These are phyloP conservation scores for Sonneratia caseolaris DNA, from an alignment of 345 rosid species.

Conservation along the genomic window DNA sequence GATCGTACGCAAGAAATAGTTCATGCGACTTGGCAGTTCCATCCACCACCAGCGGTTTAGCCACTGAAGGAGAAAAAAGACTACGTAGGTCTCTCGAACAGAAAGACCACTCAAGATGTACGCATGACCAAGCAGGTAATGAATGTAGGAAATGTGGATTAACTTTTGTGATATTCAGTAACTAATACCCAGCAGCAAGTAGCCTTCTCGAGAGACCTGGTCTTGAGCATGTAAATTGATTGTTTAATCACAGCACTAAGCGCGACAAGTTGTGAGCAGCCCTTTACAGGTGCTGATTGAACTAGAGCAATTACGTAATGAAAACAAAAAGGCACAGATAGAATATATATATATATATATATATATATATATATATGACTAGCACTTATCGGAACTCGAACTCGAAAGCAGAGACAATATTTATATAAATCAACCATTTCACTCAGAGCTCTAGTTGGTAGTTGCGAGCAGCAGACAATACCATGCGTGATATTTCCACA, in stretches of 20 bases:
- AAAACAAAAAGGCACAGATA: neutral
- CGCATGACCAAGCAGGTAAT: neutral
- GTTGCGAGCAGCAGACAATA: neutral
- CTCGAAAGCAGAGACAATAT: too few relatives aligned
- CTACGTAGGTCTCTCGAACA: neutral
- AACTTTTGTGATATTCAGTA: neutral
- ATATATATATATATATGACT: too few relatives aligned
- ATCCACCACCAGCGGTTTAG: slow-evolving; percentile 81
- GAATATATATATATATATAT: neutral
- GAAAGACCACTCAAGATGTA: neutral
- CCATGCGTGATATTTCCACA: neutral
- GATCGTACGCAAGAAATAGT: slow-evolving; percentile 69
- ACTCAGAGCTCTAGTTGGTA: neutral
- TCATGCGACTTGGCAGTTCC: slow-evolving; percentile 87
- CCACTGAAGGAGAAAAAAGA: slow-evolving; percentile 37
- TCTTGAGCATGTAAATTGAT: neutral
- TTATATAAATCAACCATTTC: neutral
- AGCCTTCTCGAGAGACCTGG: neutral
- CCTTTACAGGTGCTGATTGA: neutral
- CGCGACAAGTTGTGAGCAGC: neutral
- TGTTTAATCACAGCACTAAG: neutral
- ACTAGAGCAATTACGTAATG: neutral
- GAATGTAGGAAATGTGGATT: neutral
- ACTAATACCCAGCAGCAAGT: neutral
- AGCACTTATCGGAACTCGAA: too few relatives aligned